Percentiles rank a stretch among this genome's conserved stretches.
Evolutionary conservation across 2,329 filamentous ascomycete genomes (phyloP).

Genomic region (Talaromyces amestolkiae): DNA sequence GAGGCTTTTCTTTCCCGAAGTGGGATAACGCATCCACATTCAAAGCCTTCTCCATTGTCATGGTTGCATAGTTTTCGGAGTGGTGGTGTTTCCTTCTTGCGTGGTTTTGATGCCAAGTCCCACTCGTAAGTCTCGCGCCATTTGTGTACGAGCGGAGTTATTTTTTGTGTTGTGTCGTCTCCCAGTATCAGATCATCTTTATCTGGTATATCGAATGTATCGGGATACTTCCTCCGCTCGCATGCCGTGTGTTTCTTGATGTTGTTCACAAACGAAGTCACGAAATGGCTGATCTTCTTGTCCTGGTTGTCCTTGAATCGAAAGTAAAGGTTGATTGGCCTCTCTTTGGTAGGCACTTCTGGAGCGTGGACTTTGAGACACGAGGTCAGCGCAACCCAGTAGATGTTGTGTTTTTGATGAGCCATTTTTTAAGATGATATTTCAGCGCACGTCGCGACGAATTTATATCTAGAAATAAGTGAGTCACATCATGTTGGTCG

Average conservation of each 20-base stretch:
- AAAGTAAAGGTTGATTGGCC: not conserved
- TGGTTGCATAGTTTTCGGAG: not conserved
- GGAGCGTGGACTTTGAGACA: not conserved
- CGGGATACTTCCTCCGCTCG: slow-evolving; percentile 8
- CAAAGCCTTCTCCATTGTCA: not conserved
- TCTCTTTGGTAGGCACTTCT: not conserved
- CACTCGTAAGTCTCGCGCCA: not conserved
- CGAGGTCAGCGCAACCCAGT: not conserved
- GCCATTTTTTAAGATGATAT: not conserved
- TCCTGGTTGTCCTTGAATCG: not conserved
- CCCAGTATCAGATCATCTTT: not conserved
- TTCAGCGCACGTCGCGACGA: not conserved
- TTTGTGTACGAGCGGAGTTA: slow-evolving; percentile 1
- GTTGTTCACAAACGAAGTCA: not conserved
- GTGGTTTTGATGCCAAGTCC: not conserved
- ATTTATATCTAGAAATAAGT: not conserved
- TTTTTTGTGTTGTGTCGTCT: not conserved
- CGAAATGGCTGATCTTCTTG: slow-evolving; percentile 2
- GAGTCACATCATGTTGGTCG: not conserved
- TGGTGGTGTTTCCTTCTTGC: not conserved
- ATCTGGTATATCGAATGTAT: not conserved
- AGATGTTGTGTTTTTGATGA: slow-evolving; percentile 11
- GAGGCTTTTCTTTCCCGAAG: not conserved
- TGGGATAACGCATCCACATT: slow-evolving; percentile 3
- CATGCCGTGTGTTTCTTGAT: slow-evolving; percentile 6